A percentile compares a stretch with the other conserved stretches of the same genome.
These are phyloP conservation scores for Eucalyptus coolabah DNA, from an alignment of 345 rosid species.

Conservation along the genomic window DNA sequence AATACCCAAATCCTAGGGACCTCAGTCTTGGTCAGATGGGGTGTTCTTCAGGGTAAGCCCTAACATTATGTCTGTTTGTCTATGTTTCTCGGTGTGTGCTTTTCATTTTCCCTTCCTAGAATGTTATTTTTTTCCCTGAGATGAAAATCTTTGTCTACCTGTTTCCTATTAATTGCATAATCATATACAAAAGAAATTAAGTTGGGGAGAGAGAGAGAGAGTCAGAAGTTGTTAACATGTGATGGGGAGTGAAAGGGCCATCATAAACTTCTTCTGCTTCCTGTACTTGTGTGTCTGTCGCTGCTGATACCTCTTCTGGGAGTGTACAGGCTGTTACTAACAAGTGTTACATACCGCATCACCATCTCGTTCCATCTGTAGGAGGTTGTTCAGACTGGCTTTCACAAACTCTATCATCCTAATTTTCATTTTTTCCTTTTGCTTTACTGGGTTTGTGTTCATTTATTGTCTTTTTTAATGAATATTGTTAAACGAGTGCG, in stretches of 20 bases:
- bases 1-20: background rate
- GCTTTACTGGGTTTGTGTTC: background rate
- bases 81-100: background rate
- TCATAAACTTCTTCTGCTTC: background rate
- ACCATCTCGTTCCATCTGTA: background rate
- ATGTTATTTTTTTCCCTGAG: background rate
- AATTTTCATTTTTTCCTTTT: background rate
- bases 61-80: background rate
- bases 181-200: background rate
- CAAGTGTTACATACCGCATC: background rate
- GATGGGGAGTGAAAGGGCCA: background rate
- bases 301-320: background rate
- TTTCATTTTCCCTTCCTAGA: background rate
- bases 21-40: background rate
- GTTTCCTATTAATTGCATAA: background rate
- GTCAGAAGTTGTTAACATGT: background rate
- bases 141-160: background rate
- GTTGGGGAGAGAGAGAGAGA: background rate
- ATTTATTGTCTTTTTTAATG: background rate
- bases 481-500: background rate
- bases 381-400: background rate
- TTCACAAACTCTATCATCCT: background rate
- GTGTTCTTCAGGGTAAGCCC: background rate
- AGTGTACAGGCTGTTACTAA: background rate
- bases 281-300: background rate